phyloP scores from a whole-genome alignment of 108 stramenopile genomes.

The Skeletonema marinoi region DNA sequence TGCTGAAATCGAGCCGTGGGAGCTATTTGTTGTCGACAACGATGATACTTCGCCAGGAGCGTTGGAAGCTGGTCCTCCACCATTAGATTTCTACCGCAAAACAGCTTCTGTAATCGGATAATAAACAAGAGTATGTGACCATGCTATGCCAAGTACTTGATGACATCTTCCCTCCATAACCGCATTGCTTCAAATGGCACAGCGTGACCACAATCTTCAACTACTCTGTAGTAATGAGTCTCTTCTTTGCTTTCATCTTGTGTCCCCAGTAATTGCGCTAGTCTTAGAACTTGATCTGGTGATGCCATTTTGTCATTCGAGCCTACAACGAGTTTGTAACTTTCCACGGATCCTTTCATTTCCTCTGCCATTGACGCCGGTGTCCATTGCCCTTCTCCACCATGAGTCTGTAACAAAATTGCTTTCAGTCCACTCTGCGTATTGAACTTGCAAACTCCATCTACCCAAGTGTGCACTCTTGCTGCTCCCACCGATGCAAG shows the following conservation, averaged over 20 bases:
- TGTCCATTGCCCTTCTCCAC: constrained; percentile 47
- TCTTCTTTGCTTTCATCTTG: background rate
- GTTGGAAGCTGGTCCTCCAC: constrained; percentile 71
- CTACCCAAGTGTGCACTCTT: constrained; percentile 47
- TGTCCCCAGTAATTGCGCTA: constrained; percentile 29
- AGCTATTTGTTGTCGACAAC: constrained; percentile 81
- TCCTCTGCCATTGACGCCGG: constrained; percentile 53
- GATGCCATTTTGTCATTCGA: constrained; percentile 61
- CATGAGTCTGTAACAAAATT: constrained; percentile 57
- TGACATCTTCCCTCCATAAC: constrained; percentile 53
- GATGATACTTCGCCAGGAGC: constrained; percentile 47
- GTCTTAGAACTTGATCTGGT: constrained; percentile 18
- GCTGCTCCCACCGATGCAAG: constrained; percentile 29
- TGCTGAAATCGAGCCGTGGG: constrained; percentile 91
- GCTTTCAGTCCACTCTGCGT: constrained; percentile 55
- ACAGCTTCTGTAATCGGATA: constrained; percentile 37
- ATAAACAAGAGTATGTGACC: background rate
- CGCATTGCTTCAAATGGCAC: constrained; percentile 57
- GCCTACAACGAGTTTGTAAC: constrained; percentile 49
- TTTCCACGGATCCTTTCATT: constrained; percentile 17
- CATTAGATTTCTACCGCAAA: constrained; percentile 73
- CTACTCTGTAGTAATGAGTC: constrained; percentile 11
- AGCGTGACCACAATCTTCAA: constrained; percentile 60
- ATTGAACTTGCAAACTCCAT: constrained; percentile 40
- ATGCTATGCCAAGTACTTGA: constrained; percentile 27